A percentile compares a stretch with the other conserved stretches of the same genome.
These are phyloP conservation scores for Ophiostoma sp. DNA, from an alignment of 2,329 filamentous ascomycete genomes.

Conservation along the genomic window DNA sequence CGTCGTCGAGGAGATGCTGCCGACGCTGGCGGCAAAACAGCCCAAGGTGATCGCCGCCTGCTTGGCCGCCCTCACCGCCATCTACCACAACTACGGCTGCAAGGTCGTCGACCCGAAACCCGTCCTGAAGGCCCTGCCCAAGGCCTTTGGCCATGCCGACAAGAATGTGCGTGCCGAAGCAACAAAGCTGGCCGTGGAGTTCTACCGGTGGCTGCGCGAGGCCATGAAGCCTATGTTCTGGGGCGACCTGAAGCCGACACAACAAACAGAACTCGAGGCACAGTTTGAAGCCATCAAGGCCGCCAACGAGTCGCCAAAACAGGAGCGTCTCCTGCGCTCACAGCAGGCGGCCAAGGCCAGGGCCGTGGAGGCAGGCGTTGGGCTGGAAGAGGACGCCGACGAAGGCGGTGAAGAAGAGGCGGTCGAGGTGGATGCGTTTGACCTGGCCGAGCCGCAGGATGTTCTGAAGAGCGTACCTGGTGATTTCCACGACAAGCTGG, in stretches of 20 bases:
- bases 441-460: constrained; percentile 81
- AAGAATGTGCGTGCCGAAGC: constrained; percentile 96
- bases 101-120: constrained; percentile 93
- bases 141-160: constrained; percentile 91
- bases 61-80: constrained; percentile 69
- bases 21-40: constrained; percentile 77
- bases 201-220: constrained; percentile 95
- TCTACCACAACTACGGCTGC: constrained; percentile 92
- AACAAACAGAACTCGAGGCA: constrained; percentile 88
- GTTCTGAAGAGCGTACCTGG: constrained; percentile 74
- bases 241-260: constrained; percentile 89
- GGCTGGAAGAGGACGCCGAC: constrained; percentile 51
- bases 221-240: constrained; percentile 99
- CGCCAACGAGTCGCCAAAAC: constrained; percentile 69
- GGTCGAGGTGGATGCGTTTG: constrained; percentile 72
- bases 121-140: constrained; percentile 80
- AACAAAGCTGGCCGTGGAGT: constrained; percentile 82
- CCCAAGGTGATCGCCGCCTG: constrained; percentile 76
- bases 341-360: constrained; percentile 79
- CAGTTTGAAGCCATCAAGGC: constrained; percentile 91
- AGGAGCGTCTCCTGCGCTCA: constrained; percentile 79
- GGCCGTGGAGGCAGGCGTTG: constrained; percentile 58
- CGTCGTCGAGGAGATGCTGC: constrained; percentile 84
- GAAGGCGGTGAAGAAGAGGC: constrained; percentile 61
- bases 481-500: constrained; percentile 76